phyloP scores from a whole-genome alignment of 2,329 filamentous ascomycete genomes.

The Leptographium procerum region DNA sequence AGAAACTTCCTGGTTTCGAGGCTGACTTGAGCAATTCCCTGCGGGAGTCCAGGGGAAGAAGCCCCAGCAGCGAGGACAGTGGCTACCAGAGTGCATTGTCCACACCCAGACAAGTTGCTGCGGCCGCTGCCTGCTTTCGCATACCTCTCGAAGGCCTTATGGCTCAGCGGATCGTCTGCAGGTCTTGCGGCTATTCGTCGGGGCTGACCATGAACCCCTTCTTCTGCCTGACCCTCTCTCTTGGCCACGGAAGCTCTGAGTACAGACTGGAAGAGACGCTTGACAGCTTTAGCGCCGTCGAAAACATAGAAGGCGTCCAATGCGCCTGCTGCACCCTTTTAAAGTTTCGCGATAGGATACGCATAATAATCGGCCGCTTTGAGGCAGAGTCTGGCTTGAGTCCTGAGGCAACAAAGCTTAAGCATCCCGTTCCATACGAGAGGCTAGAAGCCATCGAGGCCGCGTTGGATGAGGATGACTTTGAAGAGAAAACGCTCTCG shows the following conservation, averaged over 20 bases:
- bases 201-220: constrained; percentile 85
- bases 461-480: constrained; percentile 69
- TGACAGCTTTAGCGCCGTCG: constrained; percentile 73
- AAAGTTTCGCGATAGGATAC: constrained; percentile 36
- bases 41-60: constrained; percentile 18
- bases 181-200: constrained; percentile 74
- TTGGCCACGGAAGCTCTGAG: constrained; percentile 48
- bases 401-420: constrained; percentile 19
- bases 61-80: constrained; percentile 45
- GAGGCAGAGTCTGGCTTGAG: constrained; percentile 21
- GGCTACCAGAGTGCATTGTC: constrained; percentile 39
- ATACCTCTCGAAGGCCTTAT: constrained; percentile 83
- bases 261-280: constrained; percentile 71
- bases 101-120: constrained; percentile 24
- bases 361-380: constrained; percentile 30
- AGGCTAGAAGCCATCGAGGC: constrained; percentile 56
- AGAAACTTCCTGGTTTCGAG: constrained; percentile 28
- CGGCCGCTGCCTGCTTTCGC: constrained; percentile 28
- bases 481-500: constrained; percentile 55
- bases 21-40: constrained; percentile 14
- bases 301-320: constrained; percentile 79
- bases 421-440: constrained; percentile 34
- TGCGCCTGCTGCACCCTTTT: constrained; percentile 84
- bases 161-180: constrained; percentile 82
- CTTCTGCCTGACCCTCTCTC: constrained; percentile 80